phyloP scores from a whole-genome alignment of 2,329 filamentous ascomycete species.

The Trichoderma oligosporum region DNA sequence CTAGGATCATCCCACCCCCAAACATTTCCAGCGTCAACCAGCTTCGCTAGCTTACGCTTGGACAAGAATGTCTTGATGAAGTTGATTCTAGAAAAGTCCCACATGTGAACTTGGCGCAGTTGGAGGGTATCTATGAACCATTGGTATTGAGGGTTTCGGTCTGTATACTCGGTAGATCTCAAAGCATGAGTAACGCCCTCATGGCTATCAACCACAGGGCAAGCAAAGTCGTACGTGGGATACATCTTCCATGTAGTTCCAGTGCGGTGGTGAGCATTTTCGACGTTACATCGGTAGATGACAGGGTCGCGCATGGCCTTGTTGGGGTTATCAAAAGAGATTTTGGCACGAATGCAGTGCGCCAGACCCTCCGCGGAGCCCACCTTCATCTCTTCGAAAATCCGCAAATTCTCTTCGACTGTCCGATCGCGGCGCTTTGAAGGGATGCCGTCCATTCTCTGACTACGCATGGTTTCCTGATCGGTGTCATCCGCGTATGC shows the following conservation, averaged over 20 bases:
- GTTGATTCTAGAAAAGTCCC: slow-evolving; percentile 82
- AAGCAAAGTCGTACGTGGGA: slow-evolving; percentile 83
- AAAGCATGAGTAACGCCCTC: slow-evolving; percentile 83
- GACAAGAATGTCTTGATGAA: slow-evolving; percentile 79
- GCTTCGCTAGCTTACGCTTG: slow-evolving; percentile 80
- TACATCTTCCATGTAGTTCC: slow-evolving; percentile 80
- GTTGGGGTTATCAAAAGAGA: slow-evolving; percentile 87
- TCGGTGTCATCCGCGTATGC: slow-evolving; percentile 95
- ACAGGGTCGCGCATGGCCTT: slow-evolving; percentile 95
- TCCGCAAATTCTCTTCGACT: slow-evolving; percentile 78
- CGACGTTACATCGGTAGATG: slow-evolving; percentile 85
- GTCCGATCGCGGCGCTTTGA: slow-evolving; percentile 75
- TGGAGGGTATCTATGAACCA: slow-evolving; percentile 76
- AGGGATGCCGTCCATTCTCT: slow-evolving; percentile 79
- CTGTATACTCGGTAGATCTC: slow-evolving; percentile 81
- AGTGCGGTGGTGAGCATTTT: slow-evolving; percentile 69
- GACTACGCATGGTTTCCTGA: slow-evolving; percentile 78
- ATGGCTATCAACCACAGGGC: slow-evolving; percentile 73
- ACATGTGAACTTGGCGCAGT: slow-evolving; percentile 74
- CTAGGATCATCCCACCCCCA: slow-evolving; percentile 85
- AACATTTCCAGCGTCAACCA: slow-evolving; percentile 71
- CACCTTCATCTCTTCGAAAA: slow-evolving; percentile 91
- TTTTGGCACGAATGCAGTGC: slow-evolving; percentile 94
- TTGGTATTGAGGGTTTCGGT: slow-evolving; percentile 81
- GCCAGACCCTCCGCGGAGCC: slow-evolving; percentile 72